A percentile compares a stretch with the other conserved stretches of the same genome.
These are phyloP conservation scores for Orbilia javanica DNA, from an alignment of 2,329 filamentous ascomycete genomes.

Conservation along the genomic window DNA sequence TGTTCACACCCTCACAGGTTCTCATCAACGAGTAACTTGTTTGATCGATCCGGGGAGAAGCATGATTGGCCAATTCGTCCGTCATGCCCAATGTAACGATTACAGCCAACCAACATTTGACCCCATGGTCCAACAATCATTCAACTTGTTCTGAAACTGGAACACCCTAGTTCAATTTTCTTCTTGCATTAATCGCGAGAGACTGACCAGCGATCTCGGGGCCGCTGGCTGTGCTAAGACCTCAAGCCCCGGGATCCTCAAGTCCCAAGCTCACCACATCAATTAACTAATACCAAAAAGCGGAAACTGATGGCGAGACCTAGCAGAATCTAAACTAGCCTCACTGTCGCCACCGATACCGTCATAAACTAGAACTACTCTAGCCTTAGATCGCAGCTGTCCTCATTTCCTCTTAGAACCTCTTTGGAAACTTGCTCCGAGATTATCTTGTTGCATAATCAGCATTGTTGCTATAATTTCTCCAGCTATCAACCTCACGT, in stretches of 20 bases:
- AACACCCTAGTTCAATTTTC: constrained; percentile 11
- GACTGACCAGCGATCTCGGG: constrained; percentile 21
- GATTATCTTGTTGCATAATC: constrained; percentile 2
- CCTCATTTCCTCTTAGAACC: background rate
- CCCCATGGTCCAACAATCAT: constrained; percentile 38
- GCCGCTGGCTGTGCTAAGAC: background rate
- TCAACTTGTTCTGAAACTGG: constrained; percentile 39
- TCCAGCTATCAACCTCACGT: constrained; percentile 1
- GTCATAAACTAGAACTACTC: background rate
- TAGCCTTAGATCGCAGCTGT: background rate
- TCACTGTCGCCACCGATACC: background rate
- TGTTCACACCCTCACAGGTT: constrained; percentile 24
- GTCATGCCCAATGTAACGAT: constrained; percentile 50
- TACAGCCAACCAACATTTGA: constrained; percentile 46
- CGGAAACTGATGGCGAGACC: constrained; percentile 41
- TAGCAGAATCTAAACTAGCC: background rate
- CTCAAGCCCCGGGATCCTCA: background rate
- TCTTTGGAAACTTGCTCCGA: constrained; percentile 5
- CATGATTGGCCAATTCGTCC: constrained; percentile 48
- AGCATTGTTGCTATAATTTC: background rate
- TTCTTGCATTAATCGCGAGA: constrained; percentile 24
- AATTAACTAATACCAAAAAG: background rate
- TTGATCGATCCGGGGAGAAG: constrained; percentile 1
- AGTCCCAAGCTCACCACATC: constrained; percentile 25
- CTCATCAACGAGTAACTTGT: constrained; percentile 1